Conservation (phyloP, 495 filamentous ascomycete species). For the Penicilliopsis zonata region DNA sequence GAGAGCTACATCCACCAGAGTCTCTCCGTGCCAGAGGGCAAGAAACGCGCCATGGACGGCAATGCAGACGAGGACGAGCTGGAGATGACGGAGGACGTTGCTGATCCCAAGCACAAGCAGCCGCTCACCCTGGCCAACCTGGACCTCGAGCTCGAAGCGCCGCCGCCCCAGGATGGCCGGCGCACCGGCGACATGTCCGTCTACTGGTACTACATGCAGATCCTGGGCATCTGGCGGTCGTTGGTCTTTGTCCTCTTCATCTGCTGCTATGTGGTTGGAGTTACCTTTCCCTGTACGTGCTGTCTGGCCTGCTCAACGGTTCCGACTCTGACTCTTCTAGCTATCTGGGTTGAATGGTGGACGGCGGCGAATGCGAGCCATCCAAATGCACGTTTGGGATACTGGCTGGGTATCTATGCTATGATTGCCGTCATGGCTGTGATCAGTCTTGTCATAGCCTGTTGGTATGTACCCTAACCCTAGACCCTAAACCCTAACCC, state of each 20-base stretch:
- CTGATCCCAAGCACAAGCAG: not conserved
- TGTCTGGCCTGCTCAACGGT: not conserved
- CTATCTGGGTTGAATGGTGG: constrained; percentile 47
- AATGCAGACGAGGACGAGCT: constrained; percentile 1
- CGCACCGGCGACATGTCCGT: constrained; percentile 41
- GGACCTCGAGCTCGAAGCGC: not conserved
- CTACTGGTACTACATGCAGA: constrained; percentile 47
- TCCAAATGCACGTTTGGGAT: constrained; percentile 29
- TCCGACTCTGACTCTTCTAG: constrained; percentile 7
- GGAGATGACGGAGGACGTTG: constrained; percentile 3
- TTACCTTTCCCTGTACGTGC: constrained; percentile 7
- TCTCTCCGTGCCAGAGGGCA: constrained; percentile 2
- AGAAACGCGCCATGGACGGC: constrained; percentile 1
- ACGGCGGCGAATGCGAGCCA: constrained; percentile 27
- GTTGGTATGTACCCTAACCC: constrained; percentile 36
- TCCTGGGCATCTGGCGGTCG: constrained; percentile 36
- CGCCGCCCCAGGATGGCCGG: constrained; percentile 2
- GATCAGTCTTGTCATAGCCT: constrained; percentile 28
- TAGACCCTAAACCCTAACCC: too few species aligned
- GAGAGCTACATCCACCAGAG: constrained; percentile 29
- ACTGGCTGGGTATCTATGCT: constrained; percentile 45
- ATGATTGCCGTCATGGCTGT: constrained; percentile 35
- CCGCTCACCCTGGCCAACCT: too few species aligned
- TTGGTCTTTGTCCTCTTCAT: constrained; percentile 26
- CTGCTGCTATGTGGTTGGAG: constrained; percentile 8